These are phyloP conservation scores for Bremia lactucae DNA, from an alignment of 352 stramenopile genomes.

Conservation along the genomic window DNA sequence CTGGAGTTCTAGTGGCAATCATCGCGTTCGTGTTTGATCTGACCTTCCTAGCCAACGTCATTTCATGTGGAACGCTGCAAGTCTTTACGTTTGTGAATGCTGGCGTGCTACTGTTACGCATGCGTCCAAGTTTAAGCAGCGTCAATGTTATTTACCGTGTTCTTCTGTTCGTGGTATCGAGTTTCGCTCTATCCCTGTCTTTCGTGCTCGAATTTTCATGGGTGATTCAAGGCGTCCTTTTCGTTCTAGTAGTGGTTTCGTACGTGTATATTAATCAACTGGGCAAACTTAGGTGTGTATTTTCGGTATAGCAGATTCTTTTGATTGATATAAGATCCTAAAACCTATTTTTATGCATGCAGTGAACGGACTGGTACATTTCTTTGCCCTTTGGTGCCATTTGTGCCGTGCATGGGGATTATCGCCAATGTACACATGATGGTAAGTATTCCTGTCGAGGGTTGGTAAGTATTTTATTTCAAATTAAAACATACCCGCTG, in stretches of 20 bases:
- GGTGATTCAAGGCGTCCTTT: slow-evolving; percentile 28
- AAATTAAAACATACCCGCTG: no score
- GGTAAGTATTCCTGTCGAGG: slow-evolving; percentile 36
- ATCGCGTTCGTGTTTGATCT: slow-evolving; percentile 86
- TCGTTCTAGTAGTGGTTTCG: slow-evolving; percentile 21
- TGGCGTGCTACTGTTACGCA: slow-evolving; percentile 77
- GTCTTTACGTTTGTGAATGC: slow-evolving; percentile 91
- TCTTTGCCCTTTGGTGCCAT: slow-evolving; percentile 46
- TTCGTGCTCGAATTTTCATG: slow-evolving; percentile 58
- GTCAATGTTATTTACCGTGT: slow-evolving; percentile 38
- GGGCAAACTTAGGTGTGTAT: slow-evolving; percentile 40
- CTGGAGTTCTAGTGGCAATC: slow-evolving; percentile 57
- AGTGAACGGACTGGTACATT: slow-evolving; percentile 31
- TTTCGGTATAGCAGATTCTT: background rate
- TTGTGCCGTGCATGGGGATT: slow-evolving; percentile 47
- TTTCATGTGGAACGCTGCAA: slow-evolving; percentile 85
- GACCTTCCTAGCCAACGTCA: slow-evolving; percentile 87
- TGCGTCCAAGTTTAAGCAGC: slow-evolving; percentile 34
- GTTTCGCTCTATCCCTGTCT: slow-evolving; percentile 53
- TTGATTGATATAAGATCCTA: background rate
- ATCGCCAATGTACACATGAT: slow-evolving; percentile 65
- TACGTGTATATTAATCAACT: slow-evolving; percentile 48
- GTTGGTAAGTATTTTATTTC: slow-evolving; percentile 38
- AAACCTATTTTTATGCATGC: background rate
- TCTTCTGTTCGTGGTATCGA: slow-evolving; percentile 44